Evolutionary conservation across 306 rosid species (phyloP).

Genomic region (Prosopis cineraria): DNA sequence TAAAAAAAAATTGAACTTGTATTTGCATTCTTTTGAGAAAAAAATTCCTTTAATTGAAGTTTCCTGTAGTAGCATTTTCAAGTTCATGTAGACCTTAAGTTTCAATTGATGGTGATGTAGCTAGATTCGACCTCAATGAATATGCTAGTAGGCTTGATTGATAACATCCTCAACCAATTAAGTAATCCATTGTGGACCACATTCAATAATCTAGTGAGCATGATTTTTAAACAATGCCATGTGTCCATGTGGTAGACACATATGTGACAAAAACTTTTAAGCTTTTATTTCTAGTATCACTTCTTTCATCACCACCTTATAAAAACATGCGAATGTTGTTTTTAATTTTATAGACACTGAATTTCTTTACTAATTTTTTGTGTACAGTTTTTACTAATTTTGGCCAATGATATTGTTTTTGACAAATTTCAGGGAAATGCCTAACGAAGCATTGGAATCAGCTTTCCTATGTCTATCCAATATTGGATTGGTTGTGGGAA

Average conservation of each 20-base stretch:
- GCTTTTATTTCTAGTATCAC: not conserved
- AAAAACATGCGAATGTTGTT: not conserved
- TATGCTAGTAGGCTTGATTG: too few species aligned
- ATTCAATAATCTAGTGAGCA: not conserved
- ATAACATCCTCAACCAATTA: too few species aligned
- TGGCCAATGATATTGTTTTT: slow-evolving; percentile 22
- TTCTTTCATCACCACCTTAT: slow-evolving; percentile 3
- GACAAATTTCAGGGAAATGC: slow-evolving; percentile 54
- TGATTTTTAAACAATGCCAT: not conserved
- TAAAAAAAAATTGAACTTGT: too few species aligned
- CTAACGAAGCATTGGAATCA: slow-evolving; percentile 60
- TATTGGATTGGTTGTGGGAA: slow-evolving; percentile 80
- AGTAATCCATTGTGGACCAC: not conserved
- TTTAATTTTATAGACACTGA: too few species aligned
- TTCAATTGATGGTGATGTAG: too few species aligned
- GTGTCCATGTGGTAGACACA: slow-evolving; percentile 1
- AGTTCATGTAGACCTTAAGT: too few species aligned
- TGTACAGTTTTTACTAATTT: slow-evolving; percentile 1
- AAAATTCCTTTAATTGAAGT: too few species aligned
- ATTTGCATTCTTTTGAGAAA: too few species aligned
- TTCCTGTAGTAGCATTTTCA: too few species aligned
- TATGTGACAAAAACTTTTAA: not conserved
- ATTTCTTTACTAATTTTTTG: not conserved
- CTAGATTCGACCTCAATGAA: too few species aligned
- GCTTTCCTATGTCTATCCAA: slow-evolving; percentile 54